Percentiles rank a stretch among this genome's conserved stretches.
phyloP scores from a whole-genome alignment of 202 grass and related monocot species.

The Brachypodium distachyon region DNA sequence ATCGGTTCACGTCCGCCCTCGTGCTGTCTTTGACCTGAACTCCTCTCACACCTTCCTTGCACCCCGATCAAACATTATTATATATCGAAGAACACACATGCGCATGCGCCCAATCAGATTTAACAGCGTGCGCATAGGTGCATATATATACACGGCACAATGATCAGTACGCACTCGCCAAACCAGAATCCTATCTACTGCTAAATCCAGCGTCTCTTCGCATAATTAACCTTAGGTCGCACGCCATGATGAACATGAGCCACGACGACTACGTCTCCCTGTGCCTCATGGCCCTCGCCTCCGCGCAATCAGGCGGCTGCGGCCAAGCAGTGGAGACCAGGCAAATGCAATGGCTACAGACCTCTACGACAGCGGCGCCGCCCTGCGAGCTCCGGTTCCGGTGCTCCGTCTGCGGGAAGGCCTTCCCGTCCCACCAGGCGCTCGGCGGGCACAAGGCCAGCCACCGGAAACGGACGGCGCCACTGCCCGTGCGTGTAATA shows the following conservation, averaged over 20 bases:
- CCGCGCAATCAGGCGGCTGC: neutral
- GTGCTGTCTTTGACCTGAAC: conserved; percentile 21
- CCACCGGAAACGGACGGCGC: conserved; percentile 40
- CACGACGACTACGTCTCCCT: conserved; percentile 77
- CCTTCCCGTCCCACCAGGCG: conserved; percentile 76
- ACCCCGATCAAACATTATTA: neutral
- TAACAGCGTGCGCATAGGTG: neutral
- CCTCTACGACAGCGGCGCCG: neutral
- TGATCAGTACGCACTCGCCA: neutral
- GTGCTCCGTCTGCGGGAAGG: conserved; percentile 82
- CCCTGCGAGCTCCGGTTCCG: conserved; percentile 35
- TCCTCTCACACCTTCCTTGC: neutral
- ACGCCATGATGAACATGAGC: conserved; percentile 16
- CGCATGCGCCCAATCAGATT: neutral
- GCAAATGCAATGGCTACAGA: neutral
- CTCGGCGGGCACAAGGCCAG: conserved; percentile 92
- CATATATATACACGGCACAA: neutral
- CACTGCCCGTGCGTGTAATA: neutral
- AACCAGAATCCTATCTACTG: neutral
- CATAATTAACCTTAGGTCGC: neutral
- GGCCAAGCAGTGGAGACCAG: too few relatives aligned
- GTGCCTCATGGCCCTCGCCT: conserved; percentile 57
- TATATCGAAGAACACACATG: conserved; percentile 23
- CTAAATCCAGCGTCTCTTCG: neutral
- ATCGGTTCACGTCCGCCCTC: conserved; percentile 4